phyloP scores from a whole-genome alignment of 352 stramenopile genomes.

The Pythium coloratum region DNA sequence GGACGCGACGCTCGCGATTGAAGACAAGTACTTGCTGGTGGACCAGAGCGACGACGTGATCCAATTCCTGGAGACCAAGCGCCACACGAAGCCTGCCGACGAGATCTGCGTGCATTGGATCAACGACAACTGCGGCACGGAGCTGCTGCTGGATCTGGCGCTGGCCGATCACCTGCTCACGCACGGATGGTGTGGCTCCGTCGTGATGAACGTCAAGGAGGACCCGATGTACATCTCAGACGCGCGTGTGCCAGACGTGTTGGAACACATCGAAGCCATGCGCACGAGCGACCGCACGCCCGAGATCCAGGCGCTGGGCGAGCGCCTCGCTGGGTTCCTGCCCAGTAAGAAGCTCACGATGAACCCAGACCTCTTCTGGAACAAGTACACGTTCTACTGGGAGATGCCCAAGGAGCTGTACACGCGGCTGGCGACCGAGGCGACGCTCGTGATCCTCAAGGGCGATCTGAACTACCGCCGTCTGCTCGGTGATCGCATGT shows the following conservation, averaged over 20 bases:
- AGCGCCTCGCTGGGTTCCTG: conserved; percentile 41
- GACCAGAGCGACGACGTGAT: conserved; percentile 59
- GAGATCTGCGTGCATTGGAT: conserved; percentile 53
- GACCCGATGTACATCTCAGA: conserved; percentile 85
- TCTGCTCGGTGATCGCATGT: conserved; percentile 92
- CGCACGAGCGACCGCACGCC: conserved; percentile 29
- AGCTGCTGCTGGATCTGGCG: conserved; percentile 68
- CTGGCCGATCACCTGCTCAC: conserved; percentile 63
- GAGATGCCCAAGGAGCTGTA: conserved; percentile 49
- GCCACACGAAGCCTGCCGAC: neutral
- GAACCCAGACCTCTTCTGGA: conserved; percentile 53
- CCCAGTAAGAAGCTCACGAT: conserved; percentile 28
- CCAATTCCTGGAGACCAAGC: conserved; percentile 33
- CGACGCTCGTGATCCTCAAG: conserved; percentile 94
- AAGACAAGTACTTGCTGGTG: conserved; percentile 62
- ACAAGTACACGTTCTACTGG: conserved; percentile 75
- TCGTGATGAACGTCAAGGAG: conserved; percentile 74
- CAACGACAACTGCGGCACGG: conserved; percentile 80
- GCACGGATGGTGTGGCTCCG: conserved; percentile 44
- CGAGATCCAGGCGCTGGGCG: conserved; percentile 50
- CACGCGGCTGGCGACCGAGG: conserved; percentile 29
- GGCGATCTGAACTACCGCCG: conserved; percentile 98
- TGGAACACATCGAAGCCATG: conserved; percentile 65
- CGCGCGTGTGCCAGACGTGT: conserved; percentile 54
- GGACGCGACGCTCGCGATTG: conserved; percentile 47